These are phyloP conservation scores for Dioscorea dumetorum DNA, from an alignment of 106 monocot genomes.

Conservation along the genomic window DNA sequence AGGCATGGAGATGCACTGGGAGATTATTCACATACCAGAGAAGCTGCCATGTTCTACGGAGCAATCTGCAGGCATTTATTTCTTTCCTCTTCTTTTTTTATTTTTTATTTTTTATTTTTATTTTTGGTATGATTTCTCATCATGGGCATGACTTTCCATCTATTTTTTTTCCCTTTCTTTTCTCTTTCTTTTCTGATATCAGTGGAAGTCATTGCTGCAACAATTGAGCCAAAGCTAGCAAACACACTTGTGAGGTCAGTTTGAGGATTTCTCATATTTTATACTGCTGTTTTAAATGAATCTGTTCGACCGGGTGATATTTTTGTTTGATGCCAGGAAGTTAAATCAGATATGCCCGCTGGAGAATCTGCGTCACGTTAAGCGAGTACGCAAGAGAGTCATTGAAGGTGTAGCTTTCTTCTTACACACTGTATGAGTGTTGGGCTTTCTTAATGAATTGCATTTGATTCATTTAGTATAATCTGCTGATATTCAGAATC, in stretches of 20 bases:
- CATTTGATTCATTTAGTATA: not conserved
- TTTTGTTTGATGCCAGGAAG: constrained; percentile 16
- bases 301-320: not conserved
- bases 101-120: too few species aligned
- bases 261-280: not conserved
- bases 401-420: constrained; percentile 27
- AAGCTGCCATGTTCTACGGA: too few species aligned
- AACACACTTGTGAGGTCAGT: constrained; percentile 53
- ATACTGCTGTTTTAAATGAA: not conserved
- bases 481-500: not conserved
- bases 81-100: too few species aligned
- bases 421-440: not conserved
- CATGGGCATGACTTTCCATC: too few species aligned
- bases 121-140: too few species aligned
- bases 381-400: constrained; percentile 32
- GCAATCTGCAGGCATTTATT: too few species aligned
- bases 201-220: constrained; percentile 57
- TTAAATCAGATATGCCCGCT: constrained; percentile 45
- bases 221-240: constrained; percentile 59
- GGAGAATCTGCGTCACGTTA: constrained; percentile 58
- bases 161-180: too few species aligned
- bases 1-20: too few species aligned
- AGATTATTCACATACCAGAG: too few species aligned
- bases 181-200: too few species aligned
- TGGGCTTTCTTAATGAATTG: not conserved